A percentile compares a stretch with the other conserved stretches of the same genome.
Conservation (phyloP, 192 early-diverging fungal species). For the Linnemannia hyalina region DNA sequence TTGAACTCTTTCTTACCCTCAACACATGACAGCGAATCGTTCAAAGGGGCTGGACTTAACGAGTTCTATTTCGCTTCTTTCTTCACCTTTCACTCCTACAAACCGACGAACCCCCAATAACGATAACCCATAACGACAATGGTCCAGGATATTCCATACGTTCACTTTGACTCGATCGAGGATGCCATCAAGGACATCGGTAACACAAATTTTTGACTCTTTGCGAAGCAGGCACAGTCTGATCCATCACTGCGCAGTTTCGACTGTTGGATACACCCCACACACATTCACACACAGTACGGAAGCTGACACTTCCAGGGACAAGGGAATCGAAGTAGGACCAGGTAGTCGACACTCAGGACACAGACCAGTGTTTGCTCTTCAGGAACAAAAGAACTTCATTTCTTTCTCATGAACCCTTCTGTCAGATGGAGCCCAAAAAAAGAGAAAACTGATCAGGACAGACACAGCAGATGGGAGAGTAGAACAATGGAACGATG, state of each 20-base stretch:
- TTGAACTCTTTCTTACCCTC: not conserved
- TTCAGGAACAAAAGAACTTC: not conserved
- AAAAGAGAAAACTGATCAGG: no score
- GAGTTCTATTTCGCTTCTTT: not conserved
- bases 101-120: not conserved
- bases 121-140: constrained; percentile 2
- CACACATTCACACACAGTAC: no score
- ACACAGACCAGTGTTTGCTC: no score
- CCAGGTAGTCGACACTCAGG: no score
- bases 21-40: not conserved
- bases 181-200: constrained; percentile 55
- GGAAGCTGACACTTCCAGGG: no score
- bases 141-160: constrained; percentile 31
- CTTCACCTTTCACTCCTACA: not conserved
- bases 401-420: not conserved
- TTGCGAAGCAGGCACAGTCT: no score
- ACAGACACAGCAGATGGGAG: no score
- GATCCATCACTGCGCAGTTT: no score
- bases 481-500: no score
- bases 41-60: not conserved
- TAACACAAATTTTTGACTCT: not conserved
- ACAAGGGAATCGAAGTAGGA: no score
- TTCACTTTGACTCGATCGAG: constrained; percentile 47
- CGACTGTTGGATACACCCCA: no score
- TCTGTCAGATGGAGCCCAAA: not conserved